Conservation (phyloP, 306 rosid genomes). For the Vigna nakashimae region DNA sequence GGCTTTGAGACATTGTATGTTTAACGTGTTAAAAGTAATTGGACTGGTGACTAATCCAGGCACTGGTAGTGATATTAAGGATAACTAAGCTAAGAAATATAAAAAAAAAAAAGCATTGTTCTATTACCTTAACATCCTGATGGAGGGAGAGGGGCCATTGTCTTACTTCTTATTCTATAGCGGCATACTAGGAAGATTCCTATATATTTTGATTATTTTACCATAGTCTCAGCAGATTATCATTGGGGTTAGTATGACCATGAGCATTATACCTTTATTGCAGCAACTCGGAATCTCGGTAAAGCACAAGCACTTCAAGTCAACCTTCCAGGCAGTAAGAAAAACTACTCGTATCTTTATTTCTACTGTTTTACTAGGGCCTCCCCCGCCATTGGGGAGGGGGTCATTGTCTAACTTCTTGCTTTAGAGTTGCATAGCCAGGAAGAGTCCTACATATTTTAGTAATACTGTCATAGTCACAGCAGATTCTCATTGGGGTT, state of each 20-base stretch:
- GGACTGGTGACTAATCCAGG: conserved; percentile 5
- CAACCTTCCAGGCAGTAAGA: conserved; percentile 59
- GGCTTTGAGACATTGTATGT: conserved; percentile 9
- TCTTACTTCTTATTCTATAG: conserved; percentile 1
- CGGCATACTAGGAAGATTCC: neutral
- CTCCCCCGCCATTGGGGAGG: neutral
- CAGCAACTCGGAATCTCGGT: conserved; percentile 70
- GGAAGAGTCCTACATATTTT: neutral
- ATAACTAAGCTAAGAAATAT: conserved; percentile 1
- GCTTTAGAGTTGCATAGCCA: conserved; percentile 7
- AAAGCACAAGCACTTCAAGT: conserved; percentile 34
- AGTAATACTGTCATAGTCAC: neutral
- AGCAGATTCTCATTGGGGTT: neutral
- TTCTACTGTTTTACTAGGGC: conserved; percentile 22
- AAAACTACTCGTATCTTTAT: conserved; percentile 37
- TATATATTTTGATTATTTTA: conserved; percentile 5
- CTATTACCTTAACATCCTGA: conserved; percentile 10
- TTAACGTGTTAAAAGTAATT: neutral
- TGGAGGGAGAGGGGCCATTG: neutral
- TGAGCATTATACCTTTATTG: conserved; percentile 45
- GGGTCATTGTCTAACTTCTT: neutral
- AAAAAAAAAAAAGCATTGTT: neutral
- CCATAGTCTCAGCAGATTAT: neutral
- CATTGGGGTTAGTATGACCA: conserved; percentile 15
- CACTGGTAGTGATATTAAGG: neutral